These are phyloP conservation scores for Rhynchospora tenuis DNA, from an alignment of 176 grass and related monocot genomes.

Conservation along the genomic window DNA sequence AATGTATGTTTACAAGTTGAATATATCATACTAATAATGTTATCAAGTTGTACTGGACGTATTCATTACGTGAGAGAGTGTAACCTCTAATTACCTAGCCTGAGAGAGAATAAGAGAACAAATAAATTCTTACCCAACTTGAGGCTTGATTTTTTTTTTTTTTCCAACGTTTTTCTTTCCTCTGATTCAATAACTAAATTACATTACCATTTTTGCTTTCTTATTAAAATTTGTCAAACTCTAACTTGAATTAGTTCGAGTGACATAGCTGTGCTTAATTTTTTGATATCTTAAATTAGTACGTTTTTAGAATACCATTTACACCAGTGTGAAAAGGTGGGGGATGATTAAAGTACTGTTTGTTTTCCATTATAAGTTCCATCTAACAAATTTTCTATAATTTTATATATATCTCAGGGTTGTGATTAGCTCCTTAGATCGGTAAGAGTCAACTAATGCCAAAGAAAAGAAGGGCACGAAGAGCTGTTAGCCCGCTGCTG, in stretches of 20 bases:
- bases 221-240: background rate
- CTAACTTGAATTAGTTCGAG: background rate
- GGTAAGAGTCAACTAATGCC: conserved; percentile 10
- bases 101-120: background rate
- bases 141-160: background rate
- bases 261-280: background rate
- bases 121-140: background rate
- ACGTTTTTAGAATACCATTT: background rate
- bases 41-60: background rate
- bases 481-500: background rate
- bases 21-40: background rate
- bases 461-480: background rate
- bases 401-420: conserved; percentile 37
- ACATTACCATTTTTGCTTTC: background rate
- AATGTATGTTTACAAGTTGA: conserved; percentile 4
- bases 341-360: background rate
- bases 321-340: background rate
- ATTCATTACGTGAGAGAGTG: background rate
- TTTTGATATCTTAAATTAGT: background rate
- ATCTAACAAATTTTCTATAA: background rate
- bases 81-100: too few species aligned
- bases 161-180: background rate
- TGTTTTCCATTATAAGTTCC: background rate
- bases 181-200: background rate
- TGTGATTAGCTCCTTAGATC: conserved; percentile 76